Conservation (phyloP, 2,329 filamentous ascomycete species). For the Bipolaris oryzae region DNA sequence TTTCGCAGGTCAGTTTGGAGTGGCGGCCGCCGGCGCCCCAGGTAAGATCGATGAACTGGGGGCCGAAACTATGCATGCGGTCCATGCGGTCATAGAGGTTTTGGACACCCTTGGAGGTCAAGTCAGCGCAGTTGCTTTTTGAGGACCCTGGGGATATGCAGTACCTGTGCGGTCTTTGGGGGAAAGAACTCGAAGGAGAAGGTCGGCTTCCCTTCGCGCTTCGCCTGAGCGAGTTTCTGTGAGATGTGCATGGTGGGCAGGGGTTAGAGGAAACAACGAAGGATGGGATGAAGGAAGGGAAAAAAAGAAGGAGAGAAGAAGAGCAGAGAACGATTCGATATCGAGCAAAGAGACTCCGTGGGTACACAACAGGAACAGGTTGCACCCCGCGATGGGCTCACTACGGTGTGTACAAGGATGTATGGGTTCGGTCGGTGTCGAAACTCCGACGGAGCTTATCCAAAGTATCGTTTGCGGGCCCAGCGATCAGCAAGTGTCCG, state of each 20-base stretch:
- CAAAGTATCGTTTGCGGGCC: conserved; percentile 54
- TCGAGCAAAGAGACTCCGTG: conserved; percentile 8
- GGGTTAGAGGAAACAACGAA: conserved; percentile 2
- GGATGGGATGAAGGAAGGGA: conserved; percentile 3
- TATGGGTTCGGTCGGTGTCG: conserved; percentile 19
- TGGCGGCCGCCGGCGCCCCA: conserved; percentile 95
- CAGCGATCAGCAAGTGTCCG: conserved; percentile 59
- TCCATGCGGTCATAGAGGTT: conserved; percentile 99
- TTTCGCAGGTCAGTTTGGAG: conserved; percentile 92
- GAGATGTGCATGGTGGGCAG: conserved; percentile 84
- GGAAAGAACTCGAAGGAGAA: conserved; percentile 99
- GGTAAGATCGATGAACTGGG: conserved; percentile 96
- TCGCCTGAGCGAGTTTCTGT: conserved; percentile 83
- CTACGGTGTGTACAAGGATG: conserved; percentile 30
- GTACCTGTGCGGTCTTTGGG: conserved; percentile 84
- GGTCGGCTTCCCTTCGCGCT: conserved; percentile 78
- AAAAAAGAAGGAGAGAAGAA: conserved; percentile 9
- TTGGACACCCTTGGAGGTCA: conserved; percentile 72
- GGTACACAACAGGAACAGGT: conserved; percentile 11
- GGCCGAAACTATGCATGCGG: conserved; percentile 93
- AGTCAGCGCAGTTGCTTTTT: conserved; percentile 17
- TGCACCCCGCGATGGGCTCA: conserved; percentile 29
- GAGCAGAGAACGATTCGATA: conserved; percentile 4
- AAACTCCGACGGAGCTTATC: conserved; percentile 45
- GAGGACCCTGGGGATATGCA: background rate